Evolutionary conservation across 805 yeast species (phyloP), one percentile per base, ranked within the genome.

Genomic region (Candida ipomoeae): DNA sequence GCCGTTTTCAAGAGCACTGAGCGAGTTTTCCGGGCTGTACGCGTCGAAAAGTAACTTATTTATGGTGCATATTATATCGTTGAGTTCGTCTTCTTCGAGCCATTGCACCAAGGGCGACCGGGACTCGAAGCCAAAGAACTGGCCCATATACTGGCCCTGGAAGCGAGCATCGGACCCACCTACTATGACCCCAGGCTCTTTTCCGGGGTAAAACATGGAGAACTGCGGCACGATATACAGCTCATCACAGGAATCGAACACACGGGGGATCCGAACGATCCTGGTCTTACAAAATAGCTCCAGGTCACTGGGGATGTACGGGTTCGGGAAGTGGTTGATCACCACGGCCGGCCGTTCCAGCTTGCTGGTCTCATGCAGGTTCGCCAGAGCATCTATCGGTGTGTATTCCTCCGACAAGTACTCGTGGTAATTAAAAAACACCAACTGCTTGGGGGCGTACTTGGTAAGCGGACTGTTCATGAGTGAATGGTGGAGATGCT

Each of bases 351-450:
- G 50, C 11, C 23, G 38, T 4, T 44, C 35, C 26, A 14, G 40
- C 26, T 13, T 15, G 65, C 7, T 23, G 31, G 60, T 58, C 34
- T 62, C 68, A 40, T 38, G 45, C 15, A 31, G 65, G 7, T 8
- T 15, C 1, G 23, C n/a, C 26, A 3, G 48, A 3, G 7, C 2
- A 8, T 13, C 4, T 14, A 39, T 6, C 1, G 46, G 48, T 7
- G 14, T 40, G 21, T 40, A 49, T 6, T 49, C 46, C 2, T 49
- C 29, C 11, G 69, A 67, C 3, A 77, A 56, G 59, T 70, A 82
- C 61, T 85, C 91, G 60, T 85, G 89, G 57, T 83, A 84, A 61
- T 86, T 85, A 74, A 83, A 85, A 61, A 81, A 84, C 6, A 51
- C 50, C 18, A 55, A 41, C 26, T 51, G 48, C 51, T 53, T 20